These are phyloP conservation scores for Dendrobium huoshanense DNA, from an alignment of 106 monocot genomes.

Conservation along the genomic window DNA sequence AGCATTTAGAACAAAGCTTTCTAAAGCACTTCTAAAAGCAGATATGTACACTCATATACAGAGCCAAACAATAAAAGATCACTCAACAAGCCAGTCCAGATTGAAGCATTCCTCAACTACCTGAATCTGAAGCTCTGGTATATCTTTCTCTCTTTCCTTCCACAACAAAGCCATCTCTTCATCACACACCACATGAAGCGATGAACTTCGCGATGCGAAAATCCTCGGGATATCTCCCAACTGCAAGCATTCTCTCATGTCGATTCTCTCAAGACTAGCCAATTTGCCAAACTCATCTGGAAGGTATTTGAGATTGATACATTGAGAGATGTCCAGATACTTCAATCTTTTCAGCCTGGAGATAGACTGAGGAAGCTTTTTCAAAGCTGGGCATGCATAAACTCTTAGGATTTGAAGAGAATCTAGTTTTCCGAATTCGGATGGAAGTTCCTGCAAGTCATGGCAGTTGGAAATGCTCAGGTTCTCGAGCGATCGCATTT, in stretches of 20 bases:
- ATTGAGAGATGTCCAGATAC: constrained; percentile 53
- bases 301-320: constrained; percentile 32
- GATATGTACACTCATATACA: no score
- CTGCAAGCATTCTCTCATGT: constrained; percentile 52
- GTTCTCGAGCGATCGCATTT: constrained; percentile 27
- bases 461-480: constrained; percentile 56
- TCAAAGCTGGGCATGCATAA: constrained; percentile 37
- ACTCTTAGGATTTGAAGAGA: constrained; percentile 37
- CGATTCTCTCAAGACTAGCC: constrained; percentile 42
- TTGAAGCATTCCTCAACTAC: constrained; percentile 43
- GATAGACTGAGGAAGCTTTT: constrained; percentile 42
- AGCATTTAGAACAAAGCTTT: no score
- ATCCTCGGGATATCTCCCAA: constrained; percentile 31
- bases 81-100: constrained; percentile 57
- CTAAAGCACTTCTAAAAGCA: no score
- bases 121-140: constrained; percentile 44
- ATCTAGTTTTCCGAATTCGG: constrained; percentile 31
- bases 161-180: constrained; percentile 39
- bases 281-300: constrained; percentile 42
- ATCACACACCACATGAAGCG: constrained; percentile 39
- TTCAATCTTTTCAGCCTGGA: constrained; percentile 30
- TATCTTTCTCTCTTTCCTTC: constrained; percentile 30
- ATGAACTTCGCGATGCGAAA: constrained; percentile 21
- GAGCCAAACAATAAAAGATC: background rate
- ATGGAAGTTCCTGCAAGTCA: constrained; percentile 37